A percentile compares a stretch with the other conserved stretches of the same genome.
phyloP scores from a whole-genome alignment of 2,329 filamentous ascomycete species.

The Botrytis sinoallii region DNA sequence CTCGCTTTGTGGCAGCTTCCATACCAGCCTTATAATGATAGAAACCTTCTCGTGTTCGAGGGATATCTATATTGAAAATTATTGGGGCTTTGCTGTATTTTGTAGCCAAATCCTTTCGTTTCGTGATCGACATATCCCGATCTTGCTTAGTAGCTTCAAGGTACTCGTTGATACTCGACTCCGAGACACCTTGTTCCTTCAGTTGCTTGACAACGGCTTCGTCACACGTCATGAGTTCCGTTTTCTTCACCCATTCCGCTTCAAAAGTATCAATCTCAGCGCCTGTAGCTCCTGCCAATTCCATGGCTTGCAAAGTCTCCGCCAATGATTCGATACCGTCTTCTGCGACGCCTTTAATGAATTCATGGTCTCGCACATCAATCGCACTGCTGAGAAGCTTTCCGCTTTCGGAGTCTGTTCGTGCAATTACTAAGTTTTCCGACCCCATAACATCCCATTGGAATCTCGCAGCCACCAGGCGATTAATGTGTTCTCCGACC shows the following conservation, averaged over 20 bases:
- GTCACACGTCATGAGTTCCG: slow-evolving; percentile 85
- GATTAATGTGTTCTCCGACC: slow-evolving; percentile 92
- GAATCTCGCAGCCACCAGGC: slow-evolving; percentile 85
- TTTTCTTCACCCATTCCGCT: slow-evolving; percentile 80
- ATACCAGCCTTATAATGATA: slow-evolving; percentile 89
- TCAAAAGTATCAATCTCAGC: slow-evolving; percentile 84
- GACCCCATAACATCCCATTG: slow-evolving; percentile 98
- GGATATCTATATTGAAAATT: slow-evolving; percentile 86
- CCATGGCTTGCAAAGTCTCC: slow-evolving; percentile 88
- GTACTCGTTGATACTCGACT: slow-evolving; percentile 66
- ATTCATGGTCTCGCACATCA: slow-evolving; percentile 93
- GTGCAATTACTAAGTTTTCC: slow-evolving; percentile 91
- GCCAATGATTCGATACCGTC: slow-evolving; percentile 73
- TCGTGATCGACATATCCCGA: slow-evolving; percentile 72
- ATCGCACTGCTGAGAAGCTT: slow-evolving; percentile 86
- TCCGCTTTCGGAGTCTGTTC: slow-evolving; percentile 93
- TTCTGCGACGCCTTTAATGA: slow-evolving; percentile 84
- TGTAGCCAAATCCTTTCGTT: slow-evolving; percentile 69
- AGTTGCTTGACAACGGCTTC: slow-evolving; percentile 81
- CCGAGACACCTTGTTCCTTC: slow-evolving; percentile 58
- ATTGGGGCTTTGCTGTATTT: slow-evolving; percentile 65
- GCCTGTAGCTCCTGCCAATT: slow-evolving; percentile 71
- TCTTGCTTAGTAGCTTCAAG: slow-evolving; percentile 58
- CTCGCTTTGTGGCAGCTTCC: slow-evolving; percentile 84
- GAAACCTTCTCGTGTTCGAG: slow-evolving; percentile 88